Evolutionary conservation across 495 filamentous ascomycete genomes (phyloP).

Genomic region (Xylaria sp.): DNA sequence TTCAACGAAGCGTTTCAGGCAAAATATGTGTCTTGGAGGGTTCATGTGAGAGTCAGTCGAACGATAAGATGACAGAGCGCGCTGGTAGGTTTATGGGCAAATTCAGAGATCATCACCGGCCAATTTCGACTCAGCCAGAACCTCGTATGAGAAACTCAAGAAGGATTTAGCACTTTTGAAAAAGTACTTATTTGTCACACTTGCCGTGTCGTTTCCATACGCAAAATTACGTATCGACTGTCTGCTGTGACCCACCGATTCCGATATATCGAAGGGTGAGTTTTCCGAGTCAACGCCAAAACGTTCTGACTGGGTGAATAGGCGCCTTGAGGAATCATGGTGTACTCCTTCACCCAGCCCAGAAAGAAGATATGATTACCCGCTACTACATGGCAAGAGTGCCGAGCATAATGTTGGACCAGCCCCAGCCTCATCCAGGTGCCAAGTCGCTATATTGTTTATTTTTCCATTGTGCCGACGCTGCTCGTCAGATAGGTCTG

Average conservation of each 20-base stretch:
- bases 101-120: slow-evolving; percentile 13
- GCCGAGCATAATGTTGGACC: slow-evolving; percentile 20
- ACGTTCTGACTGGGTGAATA: slow-evolving; percentile 21
- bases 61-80: slow-evolving; percentile 5
- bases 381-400: slow-evolving; percentile 23
- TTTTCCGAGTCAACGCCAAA: slow-evolving; percentile 1
- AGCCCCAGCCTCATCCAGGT: slow-evolving; percentile 23
- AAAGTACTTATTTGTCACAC: slow-evolving; percentile 23
- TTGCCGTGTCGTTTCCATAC: slow-evolving; percentile 14
- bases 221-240: slow-evolving; percentile 7
- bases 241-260: slow-evolving; percentile 14
- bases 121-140: slow-evolving; percentile 17
- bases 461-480: slow-evolving; percentile 24
- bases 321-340: slow-evolving; percentile 15
- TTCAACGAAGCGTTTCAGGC: slow-evolving; percentile 28
- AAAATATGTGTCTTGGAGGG: slow-evolving; percentile 19
- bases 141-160: slow-evolving; percentile 7
- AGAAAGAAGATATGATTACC: slow-evolving; percentile 6
- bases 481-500: slow-evolving; percentile 7
- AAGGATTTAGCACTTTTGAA: slow-evolving; percentile 24
- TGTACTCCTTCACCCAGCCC: slow-evolving; percentile 13
- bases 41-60: slow-evolving; percentile 11
- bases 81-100: slow-evolving; percentile 13
- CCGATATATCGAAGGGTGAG: slow-evolving; percentile 22
- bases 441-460: slow-evolving; percentile 1